Evolutionary conservation across 2,329 filamentous ascomycete genomes (phyloP).

Genomic region (Fusarium redolens): DNA sequence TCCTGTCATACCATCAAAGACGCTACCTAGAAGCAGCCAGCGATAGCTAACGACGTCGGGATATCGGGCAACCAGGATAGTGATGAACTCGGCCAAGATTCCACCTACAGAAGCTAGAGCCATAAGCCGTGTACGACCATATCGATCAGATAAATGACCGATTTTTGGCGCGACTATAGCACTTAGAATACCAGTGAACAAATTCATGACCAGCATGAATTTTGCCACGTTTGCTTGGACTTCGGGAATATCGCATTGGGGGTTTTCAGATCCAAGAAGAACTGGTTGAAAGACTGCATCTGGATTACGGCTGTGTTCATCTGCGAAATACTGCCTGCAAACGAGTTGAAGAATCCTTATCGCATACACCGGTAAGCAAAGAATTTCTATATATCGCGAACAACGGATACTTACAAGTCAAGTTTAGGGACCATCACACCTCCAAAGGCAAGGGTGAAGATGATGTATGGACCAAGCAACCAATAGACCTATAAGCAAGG

Average conservation of each 20-base stretch:
- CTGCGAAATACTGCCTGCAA: constrained; percentile 83
- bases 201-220: constrained; percentile 80
- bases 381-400: not conserved
- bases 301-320: constrained; percentile 69
- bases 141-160: constrained; percentile 86
- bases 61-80: constrained; percentile 80
- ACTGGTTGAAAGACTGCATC: constrained; percentile 71
- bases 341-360: constrained; percentile 79
- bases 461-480: constrained; percentile 81
- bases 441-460: constrained; percentile 89
- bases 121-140: constrained; percentile 81
- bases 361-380: constrained; percentile 28
- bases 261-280: constrained; percentile 75
- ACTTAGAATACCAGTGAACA: constrained; percentile 81
- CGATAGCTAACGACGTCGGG: constrained; percentile 80
- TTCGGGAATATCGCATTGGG: constrained; percentile 82
- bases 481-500: constrained; percentile 73
- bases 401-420: constrained; percentile 69
- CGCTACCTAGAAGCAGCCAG: constrained; percentile 80
- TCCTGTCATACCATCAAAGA: constrained; percentile 85
- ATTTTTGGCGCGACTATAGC: constrained; percentile 85
- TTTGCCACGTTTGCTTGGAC: constrained; percentile 81
- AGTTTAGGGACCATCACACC: constrained; percentile 87
- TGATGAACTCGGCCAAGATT: constrained; percentile 78
- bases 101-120: constrained; percentile 79